A percentile compares a stretch with the other conserved stretches of the same genome.
Evolutionary conservation across 2,329 filamentous ascomycete genomes (phyloP).

Genomic region (Colletotrichum phormii): DNA sequence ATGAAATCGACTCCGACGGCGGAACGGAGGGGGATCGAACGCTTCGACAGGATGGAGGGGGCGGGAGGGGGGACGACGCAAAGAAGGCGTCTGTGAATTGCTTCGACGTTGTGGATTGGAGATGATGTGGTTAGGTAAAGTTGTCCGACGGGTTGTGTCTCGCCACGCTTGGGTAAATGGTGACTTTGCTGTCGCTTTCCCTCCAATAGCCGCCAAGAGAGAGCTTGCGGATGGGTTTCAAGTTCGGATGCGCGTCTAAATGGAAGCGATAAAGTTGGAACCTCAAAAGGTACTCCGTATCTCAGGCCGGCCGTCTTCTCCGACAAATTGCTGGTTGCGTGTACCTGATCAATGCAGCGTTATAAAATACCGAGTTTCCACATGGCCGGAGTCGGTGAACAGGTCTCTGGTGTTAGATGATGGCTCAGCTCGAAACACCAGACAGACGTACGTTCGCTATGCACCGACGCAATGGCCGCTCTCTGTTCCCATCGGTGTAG

Average conservation of each 20-base stretch:
- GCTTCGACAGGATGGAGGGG: not conserved
- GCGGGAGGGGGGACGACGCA: not conserved
- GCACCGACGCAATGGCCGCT: constrained; percentile 34
- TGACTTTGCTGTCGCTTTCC: constrained; percentile 5
- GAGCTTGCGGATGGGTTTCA: constrained; percentile 18
- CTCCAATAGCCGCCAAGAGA: constrained; percentile 21
- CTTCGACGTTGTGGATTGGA: not conserved
- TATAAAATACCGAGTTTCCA: constrained; percentile 26
- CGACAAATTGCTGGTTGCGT: constrained; percentile 15
- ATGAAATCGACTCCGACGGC: constrained; percentile 11
- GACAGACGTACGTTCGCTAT: constrained; percentile 31
- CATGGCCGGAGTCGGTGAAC: constrained; percentile 34
- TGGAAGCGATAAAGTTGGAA: not conserved
- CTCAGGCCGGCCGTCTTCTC: not conserved
- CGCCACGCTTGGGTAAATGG: constrained; percentile 5
- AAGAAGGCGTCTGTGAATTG: not conserved
- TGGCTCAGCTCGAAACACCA: constrained; percentile 37
- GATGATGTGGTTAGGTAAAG: not conserved
- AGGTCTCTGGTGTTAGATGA: constrained; percentile 26
- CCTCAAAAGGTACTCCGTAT: no score
- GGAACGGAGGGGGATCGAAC: constrained; percentile 15
- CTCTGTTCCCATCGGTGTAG: constrained; percentile 26
- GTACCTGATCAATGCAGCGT: constrained; percentile 18
- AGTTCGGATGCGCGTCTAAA: not conserved
- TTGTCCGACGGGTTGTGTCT: constrained; percentile 1